Base-by-base conservation (phyloP, 352 stramenopile genomes). In the Pythium periplocum region DNA sequence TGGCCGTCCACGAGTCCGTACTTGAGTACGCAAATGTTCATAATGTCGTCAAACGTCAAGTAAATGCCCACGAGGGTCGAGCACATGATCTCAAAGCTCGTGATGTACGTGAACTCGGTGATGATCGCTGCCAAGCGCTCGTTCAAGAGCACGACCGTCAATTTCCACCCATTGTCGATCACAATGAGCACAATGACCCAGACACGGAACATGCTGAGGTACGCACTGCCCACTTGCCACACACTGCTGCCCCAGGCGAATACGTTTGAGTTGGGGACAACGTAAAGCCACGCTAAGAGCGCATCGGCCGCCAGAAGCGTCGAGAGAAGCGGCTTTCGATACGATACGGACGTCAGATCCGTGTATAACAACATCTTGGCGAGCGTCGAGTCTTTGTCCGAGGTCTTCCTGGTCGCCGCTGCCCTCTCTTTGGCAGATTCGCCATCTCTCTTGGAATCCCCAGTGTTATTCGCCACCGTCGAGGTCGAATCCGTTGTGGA, bases 341-440 rank as follows among this genome's bases (percentile, higher is more conserved):
- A 60, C n/a, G 55, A 54, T 11, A 68, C 51, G 12, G 50, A 57
- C 36, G 31, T 64, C 6, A 64, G 52, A 26, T 68, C 61, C 26
- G 61, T 68, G 61, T 64, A 68, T 8, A 68, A 48, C 33, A 68
- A 36, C 35, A 68, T 53, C 35, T 53, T 55, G 17, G 55, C 53
- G 33, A 68, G 51, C n/a, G 55, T 64, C 10, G 42, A 47, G 38
- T 49, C 51, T 10, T 53, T 51, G 1, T 39, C 42, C 9, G 17
- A 26, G 17, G 0, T 26, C 17, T 26, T 26, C 17, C 0, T 0
- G 17, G 17, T 26, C 17, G 17, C 17, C 17, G 17, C 0, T 26
- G 17, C 17, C 17, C 17, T 26, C 17, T 26, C 17, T 26, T 26
- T 26, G 17, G 17, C 17, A 26, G 17, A 26, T 26, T 26, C 17